Base-by-base conservation (phyloP, 2,329 filamentous ascomycete species). In the Pseudogymnoascus sp. region DNA sequence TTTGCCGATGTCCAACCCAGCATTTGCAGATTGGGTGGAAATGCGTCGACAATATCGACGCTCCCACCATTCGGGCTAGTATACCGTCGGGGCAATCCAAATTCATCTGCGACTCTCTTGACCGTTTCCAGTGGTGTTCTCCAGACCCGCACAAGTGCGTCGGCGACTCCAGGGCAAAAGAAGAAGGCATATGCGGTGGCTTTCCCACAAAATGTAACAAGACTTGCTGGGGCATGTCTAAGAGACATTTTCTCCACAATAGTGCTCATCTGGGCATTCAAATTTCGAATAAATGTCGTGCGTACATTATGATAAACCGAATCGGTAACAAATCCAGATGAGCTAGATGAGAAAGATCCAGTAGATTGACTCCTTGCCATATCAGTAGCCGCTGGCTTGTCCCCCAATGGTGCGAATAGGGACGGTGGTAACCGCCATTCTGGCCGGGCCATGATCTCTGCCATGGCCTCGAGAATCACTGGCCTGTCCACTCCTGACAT, bases 211-310 rank as follows among this genome's bases (percentile, higher is more conserved):
- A 90, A 91, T 1, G 84, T 82, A 37, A 90, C 87, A 62, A 86
- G 70, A 70, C 81, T 84, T 38, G 74, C 73, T 18, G 75, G 75
- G 11, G 74, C 74, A 70, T 86, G 86, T 64, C 86, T 80, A 68
- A 88, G 77, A 5, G 87, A 88, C 86, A 91, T 89, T 67, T 87
- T 87, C 63, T 89, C 86, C 4, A 90, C 83, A n/a, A 87, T 86
- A 69, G 88, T 89, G 5, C 80, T 78, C 81, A 90, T 86, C 66
- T 90, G 88, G 25, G 86, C 81, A 37, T 87, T 79, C 7, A 90
- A 73, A 67, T 90, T 90, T 65, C 89, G 86, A 4, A 85, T 81
- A 70, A 88, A 90, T 43, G 86, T 83, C 70, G 88, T 89, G 37
- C 85, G 83, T 25, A 89, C 84, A 70, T 90, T 90, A 71, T 90